A percentile compares a stretch with the other conserved stretches of the same genome.
Conservation (phyloP, 1,139 yeast genomes). For the Pichia inconspicua region DNA sequence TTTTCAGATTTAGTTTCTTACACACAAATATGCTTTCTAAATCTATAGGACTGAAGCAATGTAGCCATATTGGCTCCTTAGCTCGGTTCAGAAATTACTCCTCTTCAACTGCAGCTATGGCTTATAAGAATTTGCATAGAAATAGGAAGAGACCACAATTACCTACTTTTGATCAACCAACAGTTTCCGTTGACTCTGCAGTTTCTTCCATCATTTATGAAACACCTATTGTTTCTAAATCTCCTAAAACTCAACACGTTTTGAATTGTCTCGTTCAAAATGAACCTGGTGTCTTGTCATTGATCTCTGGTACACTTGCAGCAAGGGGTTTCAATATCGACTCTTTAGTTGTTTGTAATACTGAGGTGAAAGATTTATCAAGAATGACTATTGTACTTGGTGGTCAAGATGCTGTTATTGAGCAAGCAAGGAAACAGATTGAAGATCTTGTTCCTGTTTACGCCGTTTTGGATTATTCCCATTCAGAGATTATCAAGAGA, state of each 20-base stretch:
- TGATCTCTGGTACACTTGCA: conserved; percentile 91
- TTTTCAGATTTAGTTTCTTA: not conserved
- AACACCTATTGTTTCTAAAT: conserved; percentile 69
- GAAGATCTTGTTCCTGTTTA: conserved; percentile 97
- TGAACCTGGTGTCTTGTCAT: conserved; percentile 94
- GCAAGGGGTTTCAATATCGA: conserved; percentile 98
- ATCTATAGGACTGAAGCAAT: conserved; percentile 6
- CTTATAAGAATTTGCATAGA: conserved; percentile 84
- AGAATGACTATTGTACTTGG: conserved; percentile 94
- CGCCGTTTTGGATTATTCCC: conserved; percentile 91
- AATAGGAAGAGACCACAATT: conserved; percentile 83
- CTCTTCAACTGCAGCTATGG: conserved; percentile 88
- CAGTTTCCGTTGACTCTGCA: conserved; percentile 93
- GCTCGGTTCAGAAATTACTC: conserved; percentile 11
- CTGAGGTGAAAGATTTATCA: conserved; percentile 90
- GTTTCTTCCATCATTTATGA: conserved; percentile 92
- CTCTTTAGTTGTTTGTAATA: conserved; percentile 91
- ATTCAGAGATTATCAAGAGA: conserved; percentile 82
- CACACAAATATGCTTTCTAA: conserved; percentile 7
- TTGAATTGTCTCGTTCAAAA: conserved; percentile 95
- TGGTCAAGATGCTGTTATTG: conserved; percentile 94
- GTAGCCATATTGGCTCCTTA: conserved; percentile 8
- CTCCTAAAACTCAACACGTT: conserved; percentile 75
- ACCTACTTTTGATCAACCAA: conserved; percentile 92
- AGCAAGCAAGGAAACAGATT: conserved; percentile 97